These are phyloP conservation scores for Penicillium canescens DNA, from an alignment of 495 filamentous ascomycete genomes.

Conservation along the genomic window DNA sequence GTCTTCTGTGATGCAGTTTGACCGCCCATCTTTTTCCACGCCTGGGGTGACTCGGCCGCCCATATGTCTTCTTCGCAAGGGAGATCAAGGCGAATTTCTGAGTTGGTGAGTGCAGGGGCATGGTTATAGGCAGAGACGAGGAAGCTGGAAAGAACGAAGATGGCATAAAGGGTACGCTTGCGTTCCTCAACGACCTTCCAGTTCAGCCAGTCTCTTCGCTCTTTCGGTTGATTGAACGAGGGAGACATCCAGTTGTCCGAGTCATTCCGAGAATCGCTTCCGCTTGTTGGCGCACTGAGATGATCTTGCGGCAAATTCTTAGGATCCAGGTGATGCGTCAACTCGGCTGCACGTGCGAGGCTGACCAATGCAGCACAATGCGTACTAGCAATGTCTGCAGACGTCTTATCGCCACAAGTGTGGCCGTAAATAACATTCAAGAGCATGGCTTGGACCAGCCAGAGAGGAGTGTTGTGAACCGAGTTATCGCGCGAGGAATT, in stretches of 20 bases:
- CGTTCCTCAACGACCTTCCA: slow-evolving; percentile 92
- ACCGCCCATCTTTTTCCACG: slow-evolving; percentile 78
- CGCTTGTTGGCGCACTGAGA: slow-evolving; percentile 22
- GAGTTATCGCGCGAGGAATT: slow-evolving; percentile 63
- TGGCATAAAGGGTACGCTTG: slow-evolving; percentile 88
- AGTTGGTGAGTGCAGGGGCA: slow-evolving; percentile 87
- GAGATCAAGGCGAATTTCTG: slow-evolving; percentile 86
- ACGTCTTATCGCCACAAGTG: slow-evolving; percentile 87
- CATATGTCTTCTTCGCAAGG: slow-evolving; percentile 95
- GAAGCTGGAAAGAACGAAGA: slow-evolving; percentile 89
- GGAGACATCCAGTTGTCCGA: slow-evolving; percentile 31
- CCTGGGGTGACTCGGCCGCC: slow-evolving; percentile 74
- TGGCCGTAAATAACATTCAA: slow-evolving; percentile 96
- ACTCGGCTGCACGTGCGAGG: slow-evolving; percentile 81
- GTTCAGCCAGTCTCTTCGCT: slow-evolving; percentile 80
- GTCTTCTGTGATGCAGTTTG: slow-evolving; percentile 61
- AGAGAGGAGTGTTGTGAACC: slow-evolving; percentile 81
- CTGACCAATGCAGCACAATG: slow-evolving; percentile 91
- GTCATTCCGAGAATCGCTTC: slow-evolving; percentile 8
- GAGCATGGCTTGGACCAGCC: slow-evolving; percentile 98
- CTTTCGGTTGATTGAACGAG: slow-evolving; percentile 55
- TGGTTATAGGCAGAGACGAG: slow-evolving; percentile 93
- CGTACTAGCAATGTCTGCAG: slow-evolving; percentile 86
- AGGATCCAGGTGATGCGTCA: slow-evolving; percentile 53
- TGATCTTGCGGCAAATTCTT: slow-evolving; percentile 43